Percentiles rank a stretch among this genome's conserved stretches.
phyloP scores from a whole-genome alignment of 2,329 filamentous ascomycete species.

The Epichloe bromicola region DNA sequence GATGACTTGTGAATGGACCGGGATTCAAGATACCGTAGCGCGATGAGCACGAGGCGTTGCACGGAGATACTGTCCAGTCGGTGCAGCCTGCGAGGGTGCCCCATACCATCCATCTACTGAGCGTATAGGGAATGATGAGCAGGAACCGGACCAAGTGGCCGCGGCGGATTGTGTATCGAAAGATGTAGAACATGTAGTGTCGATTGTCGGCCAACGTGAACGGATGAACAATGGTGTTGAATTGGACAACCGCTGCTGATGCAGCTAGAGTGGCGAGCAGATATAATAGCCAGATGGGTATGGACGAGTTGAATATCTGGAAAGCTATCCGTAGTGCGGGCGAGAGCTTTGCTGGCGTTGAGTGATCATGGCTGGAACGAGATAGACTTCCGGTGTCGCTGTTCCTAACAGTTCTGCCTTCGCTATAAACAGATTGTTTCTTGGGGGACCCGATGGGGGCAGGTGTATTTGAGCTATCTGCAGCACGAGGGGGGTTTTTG shows the following conservation, averaged over 20 bases:
- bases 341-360: constrained; percentile 5
- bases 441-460: neutral
- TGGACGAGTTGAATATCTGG: constrained; percentile 17
- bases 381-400: neutral
- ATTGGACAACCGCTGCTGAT: constrained; percentile 44
- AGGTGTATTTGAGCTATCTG: neutral
- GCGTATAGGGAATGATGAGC: constrained; percentile 56
- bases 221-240: constrained; percentile 89
- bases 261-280: constrained; percentile 21
- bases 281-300: constrained; percentile 23
- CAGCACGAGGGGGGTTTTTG: neutral
- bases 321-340: constrained; percentile 3
- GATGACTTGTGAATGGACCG: constrained; percentile 16
- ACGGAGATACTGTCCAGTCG: constrained; percentile 9
- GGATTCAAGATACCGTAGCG: neutral
- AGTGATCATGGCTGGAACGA: neutral
- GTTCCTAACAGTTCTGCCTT: neutral
- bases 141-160: constrained; percentile 52
- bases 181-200: constrained; percentile 95
- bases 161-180: constrained; percentile 65
- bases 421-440: neutral
- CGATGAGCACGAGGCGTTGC: constrained; percentile 1
- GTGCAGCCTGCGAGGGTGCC: constrained; percentile 41
- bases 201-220: constrained; percentile 94
- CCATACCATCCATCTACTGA: constrained; percentile 57